phyloP scores from a whole-genome alignment of 495 filamentous ascomycete genomes.

The Hypomontagnella monticulosa region DNA sequence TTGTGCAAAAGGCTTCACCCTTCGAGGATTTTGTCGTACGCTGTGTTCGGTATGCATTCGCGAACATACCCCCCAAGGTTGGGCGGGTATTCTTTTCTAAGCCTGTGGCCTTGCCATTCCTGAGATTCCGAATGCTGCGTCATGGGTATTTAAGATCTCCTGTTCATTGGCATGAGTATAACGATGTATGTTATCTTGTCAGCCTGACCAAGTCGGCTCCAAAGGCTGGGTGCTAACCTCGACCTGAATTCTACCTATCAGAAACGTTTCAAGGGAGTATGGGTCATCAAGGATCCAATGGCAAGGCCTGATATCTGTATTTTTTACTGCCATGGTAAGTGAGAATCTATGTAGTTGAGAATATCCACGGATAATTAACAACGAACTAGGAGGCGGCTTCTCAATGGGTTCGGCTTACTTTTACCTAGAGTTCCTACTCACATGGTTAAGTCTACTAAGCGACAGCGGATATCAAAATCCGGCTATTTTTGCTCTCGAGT shows the following conservation, averaged over 20 bases:
- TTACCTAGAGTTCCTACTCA: conserved; percentile 80
- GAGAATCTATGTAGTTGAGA: neutral
- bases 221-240: conserved; percentile 10
- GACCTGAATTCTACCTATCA: neutral
- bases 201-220: too few species aligned
- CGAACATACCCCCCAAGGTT: conserved; percentile 69
- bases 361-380: conserved; percentile 24
- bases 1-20: conserved; percentile 68
- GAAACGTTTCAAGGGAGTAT: conserved; percentile 65
- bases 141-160: conserved; percentile 71
- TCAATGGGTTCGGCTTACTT: conserved; percentile 81
- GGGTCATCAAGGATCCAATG: conserved; percentile 63
- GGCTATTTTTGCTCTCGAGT: conserved; percentile 80
- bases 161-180: conserved; percentile 68
- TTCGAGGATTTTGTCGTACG: conserved; percentile 80
- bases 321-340: conserved; percentile 76
- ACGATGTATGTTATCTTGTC: conserved; percentile 49
- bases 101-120: conserved; percentile 72
- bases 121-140: conserved; percentile 75
- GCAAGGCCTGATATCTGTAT: conserved; percentile 71
- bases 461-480: conserved; percentile 72
- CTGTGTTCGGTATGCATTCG: conserved; percentile 80
- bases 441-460: conserved; percentile 67
- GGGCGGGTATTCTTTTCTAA: conserved; percentile 81
- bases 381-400: conserved; percentile 71